phyloP scores from a whole-genome alignment of 164 flowering plant genomes.

The Tinospora cordifolia region DNA sequence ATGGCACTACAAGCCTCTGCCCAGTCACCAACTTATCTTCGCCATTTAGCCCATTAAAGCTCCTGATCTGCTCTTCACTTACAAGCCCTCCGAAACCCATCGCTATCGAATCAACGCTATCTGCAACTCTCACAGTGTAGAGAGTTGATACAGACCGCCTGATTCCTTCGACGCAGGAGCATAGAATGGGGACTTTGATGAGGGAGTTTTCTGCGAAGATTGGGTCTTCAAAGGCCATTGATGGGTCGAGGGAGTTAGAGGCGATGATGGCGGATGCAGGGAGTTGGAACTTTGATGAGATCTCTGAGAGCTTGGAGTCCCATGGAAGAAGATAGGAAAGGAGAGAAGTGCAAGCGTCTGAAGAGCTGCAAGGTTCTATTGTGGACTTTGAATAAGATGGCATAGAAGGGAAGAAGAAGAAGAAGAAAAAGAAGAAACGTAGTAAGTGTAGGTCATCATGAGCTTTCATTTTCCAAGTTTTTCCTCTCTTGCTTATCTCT shows the following conservation, averaged over 20 bases:
- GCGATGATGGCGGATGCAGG: conserved; percentile 13
- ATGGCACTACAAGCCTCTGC: conserved; percentile 14
- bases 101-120: conserved; percentile 21
- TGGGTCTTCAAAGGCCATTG: neutral
- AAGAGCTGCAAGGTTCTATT: conserved; percentile 28
- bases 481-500: too few relatives aligned
- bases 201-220: conserved; percentile 14
- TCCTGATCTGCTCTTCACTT: conserved; percentile 21
- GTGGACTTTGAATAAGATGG: conserved; percentile 16
- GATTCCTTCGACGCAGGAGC: conserved; percentile 30
- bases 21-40: conserved; percentile 11
- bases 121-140: conserved; percentile 16
- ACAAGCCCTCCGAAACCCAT: conserved; percentile 27
- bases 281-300: conserved; percentile 18
- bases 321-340: conserved; percentile 24
- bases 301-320: conserved; percentile 26
- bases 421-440: neutral
- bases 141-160: conserved; percentile 17
- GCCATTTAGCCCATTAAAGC: conserved; percentile 11
- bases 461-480: too few relatives aligned
- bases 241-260: conserved; percentile 16
- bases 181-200: conserved; percentile 24
- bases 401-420: conserved; percentile 9
- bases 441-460: too few relatives aligned
- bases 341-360: conserved; percentile 24